These are phyloP conservation scores for Biscogniauxia sp. DNA, from an alignment of 2,329 filamentous ascomycete species.

Conservation along the genomic window DNA sequence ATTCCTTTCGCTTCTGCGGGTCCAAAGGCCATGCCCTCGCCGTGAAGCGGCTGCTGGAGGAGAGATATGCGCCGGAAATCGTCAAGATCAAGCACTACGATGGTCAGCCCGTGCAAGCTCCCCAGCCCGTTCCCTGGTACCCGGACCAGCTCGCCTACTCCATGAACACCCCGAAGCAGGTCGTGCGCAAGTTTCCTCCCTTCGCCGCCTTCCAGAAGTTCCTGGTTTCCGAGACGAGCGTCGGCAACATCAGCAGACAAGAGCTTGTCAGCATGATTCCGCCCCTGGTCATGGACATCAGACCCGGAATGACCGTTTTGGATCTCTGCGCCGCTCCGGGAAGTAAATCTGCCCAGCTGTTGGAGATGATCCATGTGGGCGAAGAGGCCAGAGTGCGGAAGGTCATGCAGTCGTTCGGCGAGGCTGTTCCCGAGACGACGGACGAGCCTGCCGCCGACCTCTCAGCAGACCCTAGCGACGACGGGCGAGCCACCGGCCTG, in stretches of 20 bases:
- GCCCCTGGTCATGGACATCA: conserved; percentile 85
- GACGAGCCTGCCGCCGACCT: conserved; percentile 55
- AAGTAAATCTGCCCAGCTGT: conserved; percentile 92
- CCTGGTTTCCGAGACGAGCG: conserved; percentile 92
- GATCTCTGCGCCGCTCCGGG: conserved; percentile 96
- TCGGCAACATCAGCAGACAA: conserved; percentile 96
- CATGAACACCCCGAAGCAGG: conserved; percentile 97
- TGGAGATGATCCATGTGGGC: conserved; percentile 90
- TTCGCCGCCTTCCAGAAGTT: conserved; percentile 98
- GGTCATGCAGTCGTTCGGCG: conserved; percentile 60
- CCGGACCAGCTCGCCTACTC: conserved; percentile 93
- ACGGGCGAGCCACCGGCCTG: conserved; percentile 85
- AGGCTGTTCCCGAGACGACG: conserved; percentile 19
- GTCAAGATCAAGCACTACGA: conserved; percentile 79
- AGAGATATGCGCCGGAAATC: conserved; percentile 88
- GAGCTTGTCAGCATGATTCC: conserved; percentile 99
- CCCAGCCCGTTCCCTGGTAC: conserved; percentile 83
- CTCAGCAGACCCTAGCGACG: conserved; percentile 61
- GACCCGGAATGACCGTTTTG: conserved; percentile 86
- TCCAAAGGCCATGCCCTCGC: conserved; percentile 93
- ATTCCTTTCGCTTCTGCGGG: conserved; percentile 96
- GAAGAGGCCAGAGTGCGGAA: conserved; percentile 84
- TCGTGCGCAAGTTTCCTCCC: conserved; percentile 88
- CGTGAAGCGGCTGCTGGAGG: conserved; percentile 84
- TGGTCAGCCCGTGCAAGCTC: conserved; percentile 77